Base-by-base conservation (phyloP, 1,139 yeast genomes). In the Geotrichum siamense region DNA sequence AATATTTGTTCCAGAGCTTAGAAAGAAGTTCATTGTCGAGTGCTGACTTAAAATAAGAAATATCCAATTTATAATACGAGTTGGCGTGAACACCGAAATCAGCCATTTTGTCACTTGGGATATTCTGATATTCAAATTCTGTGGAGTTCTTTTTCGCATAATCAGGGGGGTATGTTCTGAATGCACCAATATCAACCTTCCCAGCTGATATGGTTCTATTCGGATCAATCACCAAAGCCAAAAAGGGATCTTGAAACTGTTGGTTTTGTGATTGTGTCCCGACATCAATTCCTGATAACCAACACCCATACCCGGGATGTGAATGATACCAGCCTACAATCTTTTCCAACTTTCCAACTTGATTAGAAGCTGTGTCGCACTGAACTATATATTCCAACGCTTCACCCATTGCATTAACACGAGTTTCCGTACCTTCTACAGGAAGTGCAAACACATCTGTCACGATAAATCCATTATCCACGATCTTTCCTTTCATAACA, bases 251-350 rank as follows among this genome's bases (percentile, higher is more conserved):
- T 60, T 87, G 96, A 59, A 79, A 86, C 49, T 74, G 76, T 62
- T 87, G 96, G 58, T 89, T 87, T 61, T 67, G 89, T 66, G 47
- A 70, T 60, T 91, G 96, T 0, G 96, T 87, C 45, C 83, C 79
- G 25, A 87, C 93, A 63, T 87, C 96, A 40, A 87, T 86, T 15
- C 91, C 93, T 50, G 91, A 79, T 34, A 87, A 65, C 94, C 96
- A 83, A 60, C 96, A 84, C n/a, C 98, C 98, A 63, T 89, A 91
- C 17, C 98, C 98, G 1, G 98, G 98, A 67, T 91, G 98, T 22
- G 97, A 89, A 63, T 91, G 95, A 63, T 89, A 84, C 72, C 72
- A 64, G 5, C 96, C 96, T 13, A 87, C 86, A 29, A 91, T 82
- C 54, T 83, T 75, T 48, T 71, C 78, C 12, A 66, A 57, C 21